Conservation (phyloP, 208 protist genomes). For the Endotrypanum monterogeii region DNA sequence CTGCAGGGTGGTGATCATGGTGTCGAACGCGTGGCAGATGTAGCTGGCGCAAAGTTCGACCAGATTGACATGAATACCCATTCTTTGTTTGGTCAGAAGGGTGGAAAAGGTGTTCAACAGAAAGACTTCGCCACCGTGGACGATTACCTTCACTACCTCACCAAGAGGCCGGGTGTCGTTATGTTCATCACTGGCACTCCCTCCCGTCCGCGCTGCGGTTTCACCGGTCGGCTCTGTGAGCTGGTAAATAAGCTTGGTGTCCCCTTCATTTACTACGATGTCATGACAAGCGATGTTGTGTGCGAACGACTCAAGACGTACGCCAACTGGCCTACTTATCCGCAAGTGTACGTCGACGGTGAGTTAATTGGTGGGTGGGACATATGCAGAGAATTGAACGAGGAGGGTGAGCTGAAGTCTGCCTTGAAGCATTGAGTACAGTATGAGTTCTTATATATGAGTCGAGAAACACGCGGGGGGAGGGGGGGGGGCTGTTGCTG, state of each 20-base stretch:
- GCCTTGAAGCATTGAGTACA: constrained; percentile 48
- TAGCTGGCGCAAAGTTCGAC: constrained; percentile 80
- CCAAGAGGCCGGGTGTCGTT: constrained; percentile 73
- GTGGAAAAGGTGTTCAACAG: constrained; percentile 43
- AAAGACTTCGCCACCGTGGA: constrained; percentile 69
- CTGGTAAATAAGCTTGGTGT: constrained; percentile 68
- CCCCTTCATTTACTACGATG: constrained; percentile 88
- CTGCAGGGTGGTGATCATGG: constrained; percentile 10
- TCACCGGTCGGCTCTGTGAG: constrained; percentile 81
- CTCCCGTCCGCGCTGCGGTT: constrained; percentile 89
- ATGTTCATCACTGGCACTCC: constrained; percentile 94
- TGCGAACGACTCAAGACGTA: constrained; percentile 89
- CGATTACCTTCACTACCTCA: constrained; percentile 85
- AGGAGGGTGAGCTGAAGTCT: constrained; percentile 77
- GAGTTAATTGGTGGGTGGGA: constrained; percentile 93
- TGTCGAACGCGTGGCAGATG: constrained; percentile 78
- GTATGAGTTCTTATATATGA: neutral
- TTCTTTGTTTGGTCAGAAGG: constrained; percentile 77
- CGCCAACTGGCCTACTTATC: constrained; percentile 94
- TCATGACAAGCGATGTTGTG: constrained; percentile 90
- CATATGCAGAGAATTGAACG: constrained; percentile 85
- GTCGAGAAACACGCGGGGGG: no score
- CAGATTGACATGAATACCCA: constrained; percentile 73
- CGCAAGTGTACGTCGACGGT: constrained; percentile 94
- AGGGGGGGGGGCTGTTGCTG: no score